Conservation (phyloP, 2,329 filamentous ascomycete species). For the Colletotrichum sp. region DNA sequence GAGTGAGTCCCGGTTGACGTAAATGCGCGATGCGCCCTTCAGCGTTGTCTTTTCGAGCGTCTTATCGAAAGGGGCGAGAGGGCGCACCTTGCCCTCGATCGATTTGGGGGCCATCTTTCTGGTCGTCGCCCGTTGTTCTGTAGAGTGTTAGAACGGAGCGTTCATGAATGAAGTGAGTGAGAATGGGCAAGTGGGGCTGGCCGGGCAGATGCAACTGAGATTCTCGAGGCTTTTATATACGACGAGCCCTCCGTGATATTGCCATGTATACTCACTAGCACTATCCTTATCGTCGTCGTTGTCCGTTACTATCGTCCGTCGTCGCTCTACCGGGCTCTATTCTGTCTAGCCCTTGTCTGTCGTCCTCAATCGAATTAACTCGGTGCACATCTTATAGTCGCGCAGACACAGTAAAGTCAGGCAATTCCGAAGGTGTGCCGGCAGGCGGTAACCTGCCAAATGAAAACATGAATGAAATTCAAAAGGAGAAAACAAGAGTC, state of each 20-base stretch:
- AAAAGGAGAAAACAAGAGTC: neutral
- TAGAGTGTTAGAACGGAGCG: neutral
- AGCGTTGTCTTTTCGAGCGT: conserved; percentile 47
- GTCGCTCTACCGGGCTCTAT: neutral
- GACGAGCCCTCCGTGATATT: neutral
- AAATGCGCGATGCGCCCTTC: conserved; percentile 49
- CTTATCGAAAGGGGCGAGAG: conserved; percentile 39
- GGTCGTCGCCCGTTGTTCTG: neutral
- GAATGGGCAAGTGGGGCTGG: neutral
- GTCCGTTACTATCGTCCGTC: neutral
- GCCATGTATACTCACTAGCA: neutral
- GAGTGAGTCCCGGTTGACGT: conserved; percentile 52
- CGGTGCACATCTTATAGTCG: neutral
- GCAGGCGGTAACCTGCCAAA: neutral
- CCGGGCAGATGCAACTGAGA: neutral
- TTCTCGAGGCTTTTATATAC: neutral
- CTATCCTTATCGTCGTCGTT: neutral
- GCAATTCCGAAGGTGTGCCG: neutral
- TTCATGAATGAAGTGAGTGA: neutral
- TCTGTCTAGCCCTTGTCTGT: neutral
- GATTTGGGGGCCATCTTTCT: neutral
- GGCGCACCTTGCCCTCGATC: conserved; percentile 39
- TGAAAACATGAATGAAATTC: neutral
- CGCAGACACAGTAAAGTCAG: neutral
- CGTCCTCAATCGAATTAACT: neutral